Percentiles rank a stretch among this genome's conserved stretches.
These are phyloP conservation scores for Davidsoniella eucalypti DNA, from an alignment of 2,329 filamentous ascomycete genomes.

Conservation along the genomic window DNA sequence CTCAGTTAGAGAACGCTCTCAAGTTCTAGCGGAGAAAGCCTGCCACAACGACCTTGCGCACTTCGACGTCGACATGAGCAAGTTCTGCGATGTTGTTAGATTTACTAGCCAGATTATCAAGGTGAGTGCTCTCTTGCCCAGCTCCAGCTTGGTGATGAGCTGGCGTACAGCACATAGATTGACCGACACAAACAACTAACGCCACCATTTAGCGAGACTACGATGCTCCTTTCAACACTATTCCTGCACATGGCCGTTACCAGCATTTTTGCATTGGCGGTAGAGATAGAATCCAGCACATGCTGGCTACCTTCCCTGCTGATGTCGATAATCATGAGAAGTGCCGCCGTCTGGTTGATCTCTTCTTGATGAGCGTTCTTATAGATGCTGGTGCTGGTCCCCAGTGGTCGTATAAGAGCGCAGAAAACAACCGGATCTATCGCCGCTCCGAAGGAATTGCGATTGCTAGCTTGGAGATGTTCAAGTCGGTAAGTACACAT, in stretches of 20 bases:
- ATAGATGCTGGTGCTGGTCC: conserved; percentile 81
- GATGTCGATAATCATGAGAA: conserved; percentile 56
- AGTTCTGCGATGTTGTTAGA: conserved; percentile 66
- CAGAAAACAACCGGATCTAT: conserved; percentile 70
- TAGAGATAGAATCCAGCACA: conserved; percentile 53
- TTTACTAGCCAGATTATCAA: conserved; percentile 93
- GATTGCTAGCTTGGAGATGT: conserved; percentile 68
- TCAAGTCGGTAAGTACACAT: conserved; percentile 45
- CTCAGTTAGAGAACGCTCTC: conserved; percentile 67
- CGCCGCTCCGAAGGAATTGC: conserved; percentile 78
- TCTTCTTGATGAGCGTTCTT: conserved; percentile 65
- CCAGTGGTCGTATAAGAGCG: conserved; percentile 82
- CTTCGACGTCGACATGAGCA: conserved; percentile 75
- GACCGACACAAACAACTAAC: neutral
- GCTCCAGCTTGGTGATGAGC: too few relatives aligned
- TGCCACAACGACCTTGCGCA: conserved; percentile 62
- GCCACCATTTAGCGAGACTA: conserved; percentile 31
- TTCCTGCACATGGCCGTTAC: conserved; percentile 75
- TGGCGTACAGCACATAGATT: too few relatives aligned
- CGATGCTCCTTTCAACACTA: conserved; percentile 39
- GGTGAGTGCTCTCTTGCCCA: conserved; percentile 32
- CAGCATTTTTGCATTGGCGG: conserved; percentile 76
- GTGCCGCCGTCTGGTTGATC: conserved; percentile 58
- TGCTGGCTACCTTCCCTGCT: conserved; percentile 52
- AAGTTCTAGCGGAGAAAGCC: conserved; percentile 59